Conservation (phyloP, 2,329 filamentous ascomycete genomes). For the Calonectria hawksworthii region DNA sequence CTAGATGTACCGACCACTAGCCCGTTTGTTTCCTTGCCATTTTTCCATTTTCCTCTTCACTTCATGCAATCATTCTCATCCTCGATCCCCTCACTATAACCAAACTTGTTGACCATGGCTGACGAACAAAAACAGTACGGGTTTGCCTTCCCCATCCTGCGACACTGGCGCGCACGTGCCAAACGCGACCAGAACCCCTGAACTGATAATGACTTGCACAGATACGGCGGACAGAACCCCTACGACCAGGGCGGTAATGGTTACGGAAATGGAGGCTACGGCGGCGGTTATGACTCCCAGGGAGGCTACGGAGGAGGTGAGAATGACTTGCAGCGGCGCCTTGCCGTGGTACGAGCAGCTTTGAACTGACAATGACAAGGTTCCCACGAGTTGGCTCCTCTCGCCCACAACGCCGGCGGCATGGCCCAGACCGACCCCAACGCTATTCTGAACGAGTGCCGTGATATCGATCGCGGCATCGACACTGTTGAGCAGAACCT, state of each 20-base stretch:
- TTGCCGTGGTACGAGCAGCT: neutral
- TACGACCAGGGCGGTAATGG: constrained; percentile 67
- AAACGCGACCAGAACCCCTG: constrained; percentile 17
- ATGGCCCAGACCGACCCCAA: constrained; percentile 74
- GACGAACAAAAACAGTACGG: constrained; percentile 62
- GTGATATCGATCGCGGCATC: constrained; percentile 83
- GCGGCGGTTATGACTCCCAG: constrained; percentile 50
- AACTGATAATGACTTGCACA: constrained; percentile 54
- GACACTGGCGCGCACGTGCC: constrained; percentile 22
- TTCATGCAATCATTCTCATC: neutral
- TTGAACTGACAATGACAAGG: constrained; percentile 5
- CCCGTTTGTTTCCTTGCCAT: neutral
- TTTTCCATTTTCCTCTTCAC: neutral
- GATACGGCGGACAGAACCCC: constrained; percentile 71
- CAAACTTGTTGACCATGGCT: constrained; percentile 45
- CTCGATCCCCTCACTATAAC: constrained; percentile 11
- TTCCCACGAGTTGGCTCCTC: constrained; percentile 77
- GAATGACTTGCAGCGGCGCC: constrained; percentile 1
- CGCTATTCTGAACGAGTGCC: constrained; percentile 86
- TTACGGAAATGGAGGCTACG: constrained; percentile 26
- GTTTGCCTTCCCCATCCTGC: constrained; percentile 56
- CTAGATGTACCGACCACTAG: neutral
- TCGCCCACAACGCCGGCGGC: constrained; percentile 65
- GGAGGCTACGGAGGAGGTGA: constrained; percentile 50
- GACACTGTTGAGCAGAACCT: constrained; percentile 81